These are phyloP conservation scores for Triticum urartu DNA, from an alignment of 176 grass and related monocot species.

Conservation along the genomic window DNA sequence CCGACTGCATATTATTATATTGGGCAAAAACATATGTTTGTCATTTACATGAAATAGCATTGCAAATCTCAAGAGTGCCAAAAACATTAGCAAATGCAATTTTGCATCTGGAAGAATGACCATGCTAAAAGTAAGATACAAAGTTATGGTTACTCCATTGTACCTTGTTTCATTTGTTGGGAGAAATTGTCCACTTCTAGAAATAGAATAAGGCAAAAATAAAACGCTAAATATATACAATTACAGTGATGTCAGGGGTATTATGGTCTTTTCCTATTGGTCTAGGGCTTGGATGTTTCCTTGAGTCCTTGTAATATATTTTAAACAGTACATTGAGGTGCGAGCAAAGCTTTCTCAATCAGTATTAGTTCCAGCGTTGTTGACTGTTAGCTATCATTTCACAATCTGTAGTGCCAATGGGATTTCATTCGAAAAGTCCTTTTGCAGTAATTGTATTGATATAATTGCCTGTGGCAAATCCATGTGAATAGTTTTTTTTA, in stretches of 20 bases:
- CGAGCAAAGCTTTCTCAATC: neutral
- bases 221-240: neutral
- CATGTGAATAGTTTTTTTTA: neutral
- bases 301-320: slow-evolving; percentile 1
- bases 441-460: neutral
- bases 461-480: slow-evolving; percentile 9
- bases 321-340: neutral
- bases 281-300: neutral
- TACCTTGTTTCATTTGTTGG: neutral
- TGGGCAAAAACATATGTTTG: neutral
- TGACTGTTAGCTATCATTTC: neutral
- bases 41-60: neutral
- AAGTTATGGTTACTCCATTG: neutral
- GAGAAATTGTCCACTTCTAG: neutral
- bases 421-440: slow-evolving; percentile 3
- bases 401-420: neutral
- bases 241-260: neutral
- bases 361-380: neutral
- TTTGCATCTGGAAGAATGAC: neutral
- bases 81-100: slow-evolving; percentile 1
- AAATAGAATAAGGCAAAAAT: neutral
- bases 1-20: neutral
- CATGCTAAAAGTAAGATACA: slow-evolving; percentile 7
- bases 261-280: neutral
- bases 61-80: slow-evolving; percentile 12